Conservation (phyloP, 2,329 filamentous ascomycete genomes). For the Monilinia vaccinii-corymbosi region DNA sequence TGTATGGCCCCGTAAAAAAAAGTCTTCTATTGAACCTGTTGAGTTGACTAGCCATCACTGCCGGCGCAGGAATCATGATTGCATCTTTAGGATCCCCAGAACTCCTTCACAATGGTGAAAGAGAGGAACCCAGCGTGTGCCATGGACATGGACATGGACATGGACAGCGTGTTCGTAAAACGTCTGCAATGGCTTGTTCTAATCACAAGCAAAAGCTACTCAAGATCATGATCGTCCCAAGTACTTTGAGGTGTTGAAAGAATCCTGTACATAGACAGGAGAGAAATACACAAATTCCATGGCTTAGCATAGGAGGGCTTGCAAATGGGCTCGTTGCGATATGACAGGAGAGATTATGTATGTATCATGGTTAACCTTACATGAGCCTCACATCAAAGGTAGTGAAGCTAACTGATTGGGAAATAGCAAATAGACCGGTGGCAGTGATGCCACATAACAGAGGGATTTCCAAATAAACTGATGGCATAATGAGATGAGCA, state of each 20-base stretch:
- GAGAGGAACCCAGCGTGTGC: neutral
- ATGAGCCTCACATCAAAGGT: no score
- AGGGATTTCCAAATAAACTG: neutral
- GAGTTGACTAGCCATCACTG: neutral
- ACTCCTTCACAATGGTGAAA: neutral
- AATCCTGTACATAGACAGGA: neutral
- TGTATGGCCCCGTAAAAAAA: neutral
- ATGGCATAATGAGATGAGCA: neutral
- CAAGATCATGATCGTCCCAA: neutral
- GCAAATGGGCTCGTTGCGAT: neutral
- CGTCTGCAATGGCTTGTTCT: no score
- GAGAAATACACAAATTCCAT: neutral
- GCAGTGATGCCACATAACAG: neutral
- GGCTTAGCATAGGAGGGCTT: no score
- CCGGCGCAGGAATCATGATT: neutral
- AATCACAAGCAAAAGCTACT: neutral
- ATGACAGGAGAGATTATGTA: neutral
- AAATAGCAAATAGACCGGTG: neutral
- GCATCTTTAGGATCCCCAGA: neutral
- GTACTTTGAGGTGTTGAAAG: accelerated
- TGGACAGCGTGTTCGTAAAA: neutral
- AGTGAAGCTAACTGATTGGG: no score
- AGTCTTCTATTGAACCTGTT: neutral
- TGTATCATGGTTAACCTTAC: no score
- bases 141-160: no score